phyloP scores from a whole-genome alignment of 1,284 basidiomycete genomes.

The Rhodotorula mucilaginosa region DNA sequence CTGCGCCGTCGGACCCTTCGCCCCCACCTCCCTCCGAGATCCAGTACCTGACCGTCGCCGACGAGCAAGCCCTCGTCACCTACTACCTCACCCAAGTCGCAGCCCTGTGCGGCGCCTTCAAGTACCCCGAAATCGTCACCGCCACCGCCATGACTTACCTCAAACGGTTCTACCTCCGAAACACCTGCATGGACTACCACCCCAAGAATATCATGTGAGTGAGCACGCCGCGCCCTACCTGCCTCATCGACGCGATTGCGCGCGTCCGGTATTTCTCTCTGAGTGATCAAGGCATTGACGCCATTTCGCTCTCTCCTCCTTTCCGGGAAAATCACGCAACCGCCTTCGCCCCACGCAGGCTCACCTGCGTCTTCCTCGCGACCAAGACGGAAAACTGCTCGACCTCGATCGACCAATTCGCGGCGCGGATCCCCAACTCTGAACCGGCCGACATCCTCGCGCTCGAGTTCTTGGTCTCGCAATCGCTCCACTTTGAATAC shows the following conservation, averaged over 20 bases:
- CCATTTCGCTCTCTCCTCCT: not conserved
- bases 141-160: constrained; percentile 87
- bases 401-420: constrained; percentile 80
- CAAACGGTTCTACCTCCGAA: constrained; percentile 95
- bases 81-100: constrained; percentile 85
- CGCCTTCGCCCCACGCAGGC: constrained; percentile 53
- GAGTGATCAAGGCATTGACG: too few relatives aligned
- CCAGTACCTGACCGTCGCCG: constrained; percentile 71
- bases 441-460: constrained; percentile 77
- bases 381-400: constrained; percentile 95
- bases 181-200: constrained; percentile 99
- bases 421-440: constrained; percentile 48
- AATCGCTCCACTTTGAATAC: constrained; percentile 89
- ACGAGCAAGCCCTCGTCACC: constrained; percentile 83
- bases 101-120: constrained; percentile 76
- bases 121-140: constrained; percentile 86
- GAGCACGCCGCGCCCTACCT: too few relatives aligned
- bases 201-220: constrained; percentile 94
- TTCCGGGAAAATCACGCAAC: too few relatives aligned
- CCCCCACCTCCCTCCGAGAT: constrained; percentile 52
- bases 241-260: too few relatives aligned
- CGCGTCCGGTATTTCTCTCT: too few relatives aligned
- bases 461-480: constrained; percentile 91
- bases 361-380: constrained; percentile 90
- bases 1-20: not conserved